Evolutionary conservation across 1,284 basidiomycete genomes (phyloP), one percentile per base, ranked within the genome.

Genomic region (Chalciporus sp.): DNA sequence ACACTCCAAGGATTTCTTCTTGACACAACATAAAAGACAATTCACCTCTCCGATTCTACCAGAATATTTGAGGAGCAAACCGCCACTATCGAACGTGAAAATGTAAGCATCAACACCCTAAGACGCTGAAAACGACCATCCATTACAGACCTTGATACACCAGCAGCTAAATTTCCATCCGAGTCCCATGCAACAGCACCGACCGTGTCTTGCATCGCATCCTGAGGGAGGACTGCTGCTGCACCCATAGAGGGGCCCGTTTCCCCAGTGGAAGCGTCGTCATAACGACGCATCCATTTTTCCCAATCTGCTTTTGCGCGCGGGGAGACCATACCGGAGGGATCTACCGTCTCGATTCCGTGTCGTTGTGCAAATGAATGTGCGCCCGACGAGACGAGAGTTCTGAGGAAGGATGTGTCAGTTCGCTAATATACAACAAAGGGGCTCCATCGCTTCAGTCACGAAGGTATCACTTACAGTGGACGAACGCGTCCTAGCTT

Each of bases 1-100:
- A 19, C 54, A 33, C 5, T 33, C 46, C 58, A 47, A 9, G 37
- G 7, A 42, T 8, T 12, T 45, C 14, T 11, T 23, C 6, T 14
- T 7, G 11, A 28, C 47, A 31, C 9, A 3, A 19, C 14, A 28
- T 40, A 8, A 7, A 46, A 31, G 16, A 20, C 10, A 47, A 35
- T 72, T 62, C 58, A 85, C 85, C 72, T 91, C 88, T 27, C 89
- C 89, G 6, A 90, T 68, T 41, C 89, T 75, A 16, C 89, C 89
- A 3, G 86, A 74, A 47, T 76, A 70, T 65, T 92, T 92, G 48
- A 92, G 76, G 47, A 92, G 73, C 12, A 92, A 67, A 1, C 89
- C 89, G 8, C 89, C 89, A 58, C 89, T 91, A 37, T 31, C 33
- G 46, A 45, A 49, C 43, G 26, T 12, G 31, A 5, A 33, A 12